Evolutionary conservation across 1,284 basidiomycete genomes (phyloP).

Genomic region (Phaffia rhodozyma): DNA sequence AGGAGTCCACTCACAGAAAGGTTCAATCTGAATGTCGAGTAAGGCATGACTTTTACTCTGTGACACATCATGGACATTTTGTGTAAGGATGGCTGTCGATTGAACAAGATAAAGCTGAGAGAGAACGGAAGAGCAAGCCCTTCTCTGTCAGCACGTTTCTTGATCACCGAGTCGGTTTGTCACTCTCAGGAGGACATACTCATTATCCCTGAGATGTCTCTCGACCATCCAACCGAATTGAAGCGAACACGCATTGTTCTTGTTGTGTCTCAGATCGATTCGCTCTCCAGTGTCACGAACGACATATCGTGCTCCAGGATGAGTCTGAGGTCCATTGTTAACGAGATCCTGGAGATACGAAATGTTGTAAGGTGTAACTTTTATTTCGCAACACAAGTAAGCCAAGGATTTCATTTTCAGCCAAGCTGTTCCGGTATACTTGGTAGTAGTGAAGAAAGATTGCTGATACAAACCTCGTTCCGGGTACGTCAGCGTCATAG

Average conservation of each 20-base stretch:
- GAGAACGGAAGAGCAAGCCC: neutral
- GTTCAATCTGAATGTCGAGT: constrained; percentile 54
- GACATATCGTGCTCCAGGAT: constrained; percentile 94
- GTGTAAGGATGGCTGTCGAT: constrained; percentile 94
- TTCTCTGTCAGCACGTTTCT: neutral
- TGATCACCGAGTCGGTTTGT: neutral
- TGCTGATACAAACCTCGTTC: constrained; percentile 59
- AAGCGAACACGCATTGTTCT: constrained; percentile 81
- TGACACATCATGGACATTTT: constrained; percentile 99
- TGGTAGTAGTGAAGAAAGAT: neutral
- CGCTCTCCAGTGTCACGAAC: constrained; percentile 96
- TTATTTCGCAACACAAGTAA: constrained; percentile 3
- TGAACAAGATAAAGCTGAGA: constrained; percentile 81
- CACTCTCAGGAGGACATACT: constrained; percentile 48
- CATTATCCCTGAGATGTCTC: constrained; percentile 92
- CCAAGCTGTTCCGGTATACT: too few relatives aligned
- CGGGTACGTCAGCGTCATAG: constrained; percentile 95
- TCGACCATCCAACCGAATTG: constrained; percentile 99
- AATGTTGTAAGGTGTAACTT: constrained; percentile 97
- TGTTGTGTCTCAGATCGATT: constrained; percentile 93
- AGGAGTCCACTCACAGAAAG: constrained; percentile 33
- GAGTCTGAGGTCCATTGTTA: constrained; percentile 88
- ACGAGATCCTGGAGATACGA: constrained; percentile 88
- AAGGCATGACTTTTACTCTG: constrained; percentile 93
- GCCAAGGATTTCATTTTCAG: neutral